Evolutionary conservation across 768 basidiomycete species (phyloP).

Genomic region (Lepiota venenata): DNA sequence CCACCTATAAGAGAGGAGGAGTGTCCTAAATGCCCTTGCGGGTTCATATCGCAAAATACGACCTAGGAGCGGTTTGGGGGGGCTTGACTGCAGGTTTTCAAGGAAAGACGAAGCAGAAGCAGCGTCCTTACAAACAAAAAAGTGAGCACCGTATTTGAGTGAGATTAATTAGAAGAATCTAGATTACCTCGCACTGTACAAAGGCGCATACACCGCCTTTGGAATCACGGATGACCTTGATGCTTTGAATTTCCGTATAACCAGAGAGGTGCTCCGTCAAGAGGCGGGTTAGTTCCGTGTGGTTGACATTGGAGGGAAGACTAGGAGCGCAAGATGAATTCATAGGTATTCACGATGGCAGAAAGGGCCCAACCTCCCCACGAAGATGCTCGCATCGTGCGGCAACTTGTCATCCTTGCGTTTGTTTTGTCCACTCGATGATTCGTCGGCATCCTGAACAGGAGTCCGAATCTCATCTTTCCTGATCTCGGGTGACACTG

Average conservation of each 20-base stretch:
- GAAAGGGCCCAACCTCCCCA: constrained; percentile 59
- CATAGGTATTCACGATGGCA: neutral
- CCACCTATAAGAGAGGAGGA: constrained; percentile 75
- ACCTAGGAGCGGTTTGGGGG: constrained; percentile 66
- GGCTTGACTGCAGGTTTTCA: constrained; percentile 49
- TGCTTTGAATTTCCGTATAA: constrained; percentile 59
- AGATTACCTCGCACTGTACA: constrained; percentile 73
- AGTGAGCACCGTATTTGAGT: constrained; percentile 3
- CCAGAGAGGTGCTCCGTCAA: constrained; percentile 66
- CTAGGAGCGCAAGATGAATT: constrained; percentile 30
- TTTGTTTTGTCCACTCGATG: constrained; percentile 19
- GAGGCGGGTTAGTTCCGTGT: constrained; percentile 54
- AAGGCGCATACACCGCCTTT: constrained; percentile 83
- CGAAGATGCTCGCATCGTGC: constrained; percentile 80
- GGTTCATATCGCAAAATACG: constrained; percentile 73
- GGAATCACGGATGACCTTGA: constrained; percentile 71
- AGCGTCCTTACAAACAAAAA: constrained; percentile 42
- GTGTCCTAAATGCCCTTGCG: constrained; percentile 70
- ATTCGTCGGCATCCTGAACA: constrained; percentile 12
- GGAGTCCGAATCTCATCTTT: constrained; percentile 16
- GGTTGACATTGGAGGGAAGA: constrained; percentile 67
- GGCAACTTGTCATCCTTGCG: constrained; percentile 47
- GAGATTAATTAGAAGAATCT: constrained; percentile 11
- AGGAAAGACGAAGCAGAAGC: constrained; percentile 56
- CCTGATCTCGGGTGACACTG: constrained; percentile 33